These are phyloP conservation scores for Pichia sp. DNA, from an alignment of 1,139 yeast species.

Conservation along the genomic window DNA sequence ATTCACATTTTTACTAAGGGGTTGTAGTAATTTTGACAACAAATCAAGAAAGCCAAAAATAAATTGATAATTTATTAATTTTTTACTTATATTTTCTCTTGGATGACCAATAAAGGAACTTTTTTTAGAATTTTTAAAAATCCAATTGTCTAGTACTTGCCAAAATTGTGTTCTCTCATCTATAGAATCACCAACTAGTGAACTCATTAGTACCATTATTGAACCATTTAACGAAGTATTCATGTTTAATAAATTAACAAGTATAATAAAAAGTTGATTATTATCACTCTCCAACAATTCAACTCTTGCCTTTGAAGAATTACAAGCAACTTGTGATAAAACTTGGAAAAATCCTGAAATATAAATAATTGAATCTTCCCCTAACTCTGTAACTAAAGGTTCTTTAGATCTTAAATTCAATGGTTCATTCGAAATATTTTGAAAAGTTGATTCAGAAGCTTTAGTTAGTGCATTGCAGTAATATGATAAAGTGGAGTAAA, in stretches of 20 bases:
- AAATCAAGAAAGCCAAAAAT: constrained; percentile 50
- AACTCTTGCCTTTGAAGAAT: constrained; percentile 35
- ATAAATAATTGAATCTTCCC: constrained; percentile 76
- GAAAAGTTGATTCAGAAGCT: constrained; percentile 2
- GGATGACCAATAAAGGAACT: constrained; percentile 16
- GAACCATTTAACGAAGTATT: constrained; percentile 53
- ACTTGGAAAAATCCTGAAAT: constrained; percentile 65
- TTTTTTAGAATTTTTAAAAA: constrained; percentile 40
- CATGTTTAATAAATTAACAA: constrained; percentile 42
- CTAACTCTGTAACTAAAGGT: constrained; percentile 45
- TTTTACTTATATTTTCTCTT: constrained; percentile 26
- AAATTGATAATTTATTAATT: constrained; percentile 6
- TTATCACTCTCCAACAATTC: constrained; percentile 32
- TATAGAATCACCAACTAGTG: constrained; percentile 41
- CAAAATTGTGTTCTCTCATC: constrained; percentile 52
- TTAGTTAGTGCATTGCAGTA: constrained; percentile 20
- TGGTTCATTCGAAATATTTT: not conserved
- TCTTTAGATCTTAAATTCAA: constrained; percentile 11
- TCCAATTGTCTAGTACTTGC: constrained; percentile 69
- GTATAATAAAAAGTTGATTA: constrained; percentile 30
- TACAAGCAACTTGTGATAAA: constrained; percentile 43
- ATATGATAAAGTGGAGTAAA: constrained; percentile 28
- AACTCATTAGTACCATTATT: constrained; percentile 45
- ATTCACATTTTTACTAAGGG: constrained; percentile 24
- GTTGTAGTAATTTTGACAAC: constrained; percentile 36